phyloP scores from a whole-genome alignment of 2,329 filamentous ascomycete species.

The Aspergillus latus region DNA sequence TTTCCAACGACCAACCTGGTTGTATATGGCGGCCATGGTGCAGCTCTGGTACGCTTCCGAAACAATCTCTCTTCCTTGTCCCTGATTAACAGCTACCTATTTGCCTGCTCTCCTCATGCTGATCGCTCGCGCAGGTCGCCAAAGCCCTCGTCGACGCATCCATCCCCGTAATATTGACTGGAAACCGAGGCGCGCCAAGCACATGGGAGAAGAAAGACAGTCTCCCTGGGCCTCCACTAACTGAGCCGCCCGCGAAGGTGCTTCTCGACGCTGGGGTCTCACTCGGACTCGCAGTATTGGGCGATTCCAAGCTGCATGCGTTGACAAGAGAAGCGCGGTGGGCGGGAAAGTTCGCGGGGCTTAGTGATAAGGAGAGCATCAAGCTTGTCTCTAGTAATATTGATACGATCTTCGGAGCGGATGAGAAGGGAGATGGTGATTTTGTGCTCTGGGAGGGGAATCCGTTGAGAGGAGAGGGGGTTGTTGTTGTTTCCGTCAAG shows the following conservation, averaged over 20 bases:
- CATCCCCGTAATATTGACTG: conserved; percentile 48
- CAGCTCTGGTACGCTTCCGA: background rate
- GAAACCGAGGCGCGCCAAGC: conserved; percentile 34
- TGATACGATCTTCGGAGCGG: background rate
- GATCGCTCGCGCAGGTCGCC: conserved; percentile 13
- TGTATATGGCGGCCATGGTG: background rate
- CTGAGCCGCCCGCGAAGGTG: conserved; percentile 25
- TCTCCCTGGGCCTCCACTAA: conserved; percentile 47
- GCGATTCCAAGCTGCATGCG: conserved; percentile 6
- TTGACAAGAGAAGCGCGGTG: conserved; percentile 11
- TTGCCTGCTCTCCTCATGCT: no score
- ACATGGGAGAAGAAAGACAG: conserved; percentile 40
- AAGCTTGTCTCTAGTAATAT: conserved; percentile 11
- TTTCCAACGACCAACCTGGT: conserved; percentile 1
- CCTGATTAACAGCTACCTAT: background rate
- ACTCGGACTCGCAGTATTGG: conserved; percentile 40
- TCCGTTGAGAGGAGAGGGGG: conserved; percentile 11
- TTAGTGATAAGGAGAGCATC: conserved; percentile 8
- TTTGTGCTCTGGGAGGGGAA: conserved; percentile 17
- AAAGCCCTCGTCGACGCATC: conserved; percentile 47
- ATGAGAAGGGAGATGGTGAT: no score
- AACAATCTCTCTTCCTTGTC: no score
- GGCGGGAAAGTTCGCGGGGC: conserved; percentile 7
- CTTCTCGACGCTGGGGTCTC: conserved; percentile 2
- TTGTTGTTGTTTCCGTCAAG: conserved; percentile 10